Evolutionary conservation across 1,139 yeast genomes (phyloP), one percentile per base, ranked within the genome.

Genomic region (Suhomyces maxii): DNA sequence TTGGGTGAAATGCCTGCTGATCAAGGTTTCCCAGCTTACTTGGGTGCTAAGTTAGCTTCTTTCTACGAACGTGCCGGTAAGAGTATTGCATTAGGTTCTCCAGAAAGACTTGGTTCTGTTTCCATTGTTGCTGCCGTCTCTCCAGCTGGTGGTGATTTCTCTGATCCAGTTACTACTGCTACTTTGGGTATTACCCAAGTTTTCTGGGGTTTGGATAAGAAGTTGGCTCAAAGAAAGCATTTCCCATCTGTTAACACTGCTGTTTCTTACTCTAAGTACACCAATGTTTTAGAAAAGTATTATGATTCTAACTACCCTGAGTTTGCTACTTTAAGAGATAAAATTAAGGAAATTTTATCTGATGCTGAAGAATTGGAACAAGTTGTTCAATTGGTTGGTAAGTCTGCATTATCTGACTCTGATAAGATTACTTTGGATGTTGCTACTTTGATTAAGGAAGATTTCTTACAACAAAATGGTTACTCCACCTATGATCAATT

Each of bases 1-100:
- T 80, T 93, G 70, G 99, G 99, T 73, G 99, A 95, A 79, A 93
- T 93, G 99, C 99, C 99, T 67, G 99, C 99, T 53, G 99, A 93
- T 76, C 99, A 95, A 79, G 99, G 99, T 80, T 93, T 91, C 95
- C 99, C 99, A 54, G 99, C 99, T 49, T 93, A 95, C 69, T 82
- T 93, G 69, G 99, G 99, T 76, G 97, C 99, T 46, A 93, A 93
- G 70, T 82, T 93, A 64, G 98, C 99, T 47, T 93, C 98, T 48
- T 93, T 93, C 82, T 93, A 93, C 71, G 99, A 93, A 77, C 90
- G 99, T 80, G 99, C 99, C 40, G 99, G 99, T 76, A 90, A 88
- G 69, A 95, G 97, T 39, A 79, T 86, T 62, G 95, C 97, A 6
- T 79, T 93, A 54, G 99, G 99, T 65, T 89, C 96, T 54, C 99